These are phyloP conservation scores for Hanseniaspora taiwanica DNA, from an alignment of 805 yeast species.

Conservation along the genomic window DNA sequence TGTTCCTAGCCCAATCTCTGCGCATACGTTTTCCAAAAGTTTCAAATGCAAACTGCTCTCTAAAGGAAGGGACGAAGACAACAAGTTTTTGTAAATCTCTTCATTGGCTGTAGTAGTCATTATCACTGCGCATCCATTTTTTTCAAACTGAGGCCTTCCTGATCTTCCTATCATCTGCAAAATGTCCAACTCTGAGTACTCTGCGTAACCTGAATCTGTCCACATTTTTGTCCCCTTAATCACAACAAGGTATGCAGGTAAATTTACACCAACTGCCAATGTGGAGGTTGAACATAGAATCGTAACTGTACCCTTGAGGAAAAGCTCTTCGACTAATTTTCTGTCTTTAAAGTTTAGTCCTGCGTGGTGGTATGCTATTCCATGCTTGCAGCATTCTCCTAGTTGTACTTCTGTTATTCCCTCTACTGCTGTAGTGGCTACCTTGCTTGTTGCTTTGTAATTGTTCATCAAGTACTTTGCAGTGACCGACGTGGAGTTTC, in stretches of 20 bases:
- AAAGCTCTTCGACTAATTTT: slow-evolving; percentile 30
- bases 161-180: slow-evolving; percentile 57
- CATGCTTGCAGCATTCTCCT: slow-evolving; percentile 15
- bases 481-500: slow-evolving; percentile 34
- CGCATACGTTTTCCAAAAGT: slow-evolving; percentile 28
- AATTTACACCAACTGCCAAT: slow-evolving; percentile 45
- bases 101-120: slow-evolving; percentile 29
- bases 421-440: slow-evolving; percentile 7
- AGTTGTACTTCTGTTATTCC: slow-evolving; percentile 19
- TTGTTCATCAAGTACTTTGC: slow-evolving; percentile 26
- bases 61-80: slow-evolving; percentile 30
- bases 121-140: slow-evolving; percentile 33
- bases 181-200: slow-evolving; percentile 42
- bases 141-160: slow-evolving; percentile 47
- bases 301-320: slow-evolving; percentile 29
- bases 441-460: neutral
- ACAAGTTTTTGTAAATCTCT: slow-evolving; percentile 28
- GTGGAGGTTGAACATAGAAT: slow-evolving; percentile 47
- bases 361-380: slow-evolving; percentile 47
- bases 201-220: slow-evolving; percentile 34
- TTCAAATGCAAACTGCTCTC: slow-evolving; percentile 34
- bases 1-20: slow-evolving; percentile 32
- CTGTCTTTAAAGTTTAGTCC: slow-evolving; percentile 39
- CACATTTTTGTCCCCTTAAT: slow-evolving; percentile 54
- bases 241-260: slow-evolving; percentile 47